A percentile compares a stretch with the other conserved stretches of the same genome.
phyloP scores from a whole-genome alignment of 2,329 filamentous ascomycete genomes.

The Triangularia setosa region DNA sequence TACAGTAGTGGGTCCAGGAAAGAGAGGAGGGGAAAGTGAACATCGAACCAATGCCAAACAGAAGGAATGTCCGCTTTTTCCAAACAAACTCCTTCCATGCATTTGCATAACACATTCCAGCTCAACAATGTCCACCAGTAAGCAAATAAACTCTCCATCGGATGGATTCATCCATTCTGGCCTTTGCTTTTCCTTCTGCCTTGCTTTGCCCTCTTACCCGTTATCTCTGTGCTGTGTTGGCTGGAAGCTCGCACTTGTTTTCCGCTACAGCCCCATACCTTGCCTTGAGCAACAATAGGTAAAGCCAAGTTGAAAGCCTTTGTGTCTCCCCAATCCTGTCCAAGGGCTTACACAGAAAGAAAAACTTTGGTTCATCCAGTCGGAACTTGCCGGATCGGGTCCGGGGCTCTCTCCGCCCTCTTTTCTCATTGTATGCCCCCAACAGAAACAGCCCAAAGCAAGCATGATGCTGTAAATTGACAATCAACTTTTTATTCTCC shows the following conservation, averaged over 20 bases:
- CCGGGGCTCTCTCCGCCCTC: background rate
- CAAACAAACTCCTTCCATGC: background rate
- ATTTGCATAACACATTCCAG: background rate
- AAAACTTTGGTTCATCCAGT: background rate
- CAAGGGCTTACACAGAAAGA: background rate
- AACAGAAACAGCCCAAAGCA: background rate
- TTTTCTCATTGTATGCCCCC: background rate
- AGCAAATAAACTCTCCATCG: background rate
- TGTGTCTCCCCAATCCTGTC: background rate
- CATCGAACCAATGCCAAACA: background rate
- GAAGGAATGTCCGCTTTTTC: background rate
- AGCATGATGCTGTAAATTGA: background rate
- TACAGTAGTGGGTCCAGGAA: background rate
- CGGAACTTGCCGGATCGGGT: background rate
- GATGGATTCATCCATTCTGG: background rate
- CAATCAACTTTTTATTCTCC: background rate
- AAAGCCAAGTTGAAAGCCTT: background rate
- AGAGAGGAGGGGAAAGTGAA: background rate
- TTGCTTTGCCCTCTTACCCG: background rate
- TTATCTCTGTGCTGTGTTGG: background rate
- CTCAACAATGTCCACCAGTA: background rate
- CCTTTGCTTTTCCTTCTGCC: background rate
- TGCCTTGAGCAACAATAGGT: background rate
- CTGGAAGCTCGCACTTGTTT: background rate
- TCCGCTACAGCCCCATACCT: background rate